Evolutionary conservation across 2,329 filamentous ascomycete genomes (phyloP).

Genomic region (Calonectria ilicicola): DNA sequence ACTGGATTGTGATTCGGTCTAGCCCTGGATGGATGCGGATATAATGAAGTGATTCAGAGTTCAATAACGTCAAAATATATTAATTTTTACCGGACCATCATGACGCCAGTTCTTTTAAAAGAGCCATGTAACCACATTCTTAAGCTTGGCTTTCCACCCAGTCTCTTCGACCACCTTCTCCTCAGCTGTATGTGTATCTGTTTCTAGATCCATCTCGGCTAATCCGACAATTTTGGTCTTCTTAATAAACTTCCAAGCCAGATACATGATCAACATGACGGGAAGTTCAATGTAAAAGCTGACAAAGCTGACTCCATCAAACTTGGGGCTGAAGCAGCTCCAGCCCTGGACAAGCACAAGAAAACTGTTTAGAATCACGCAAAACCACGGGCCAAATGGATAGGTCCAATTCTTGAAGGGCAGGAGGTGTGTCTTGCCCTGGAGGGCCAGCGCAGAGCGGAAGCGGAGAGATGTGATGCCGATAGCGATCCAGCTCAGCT

Average conservation of each 20-base stretch:
- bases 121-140: slow-evolving; percentile 47
- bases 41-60: background rate
- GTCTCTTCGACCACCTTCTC: slow-evolving; percentile 39
- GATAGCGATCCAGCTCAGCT: slow-evolving; percentile 75
- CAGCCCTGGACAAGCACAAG: slow-evolving; percentile 74
- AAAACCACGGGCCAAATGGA: slow-evolving; percentile 69
- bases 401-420: slow-evolving; percentile 78
- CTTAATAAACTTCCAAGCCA: slow-evolving; percentile 79
- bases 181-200: slow-evolving; percentile 68
- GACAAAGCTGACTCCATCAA: slow-evolving; percentile 70
- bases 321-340: slow-evolving; percentile 70
- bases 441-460: slow-evolving; percentile 65
- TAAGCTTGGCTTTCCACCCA: slow-evolving; percentile 61
- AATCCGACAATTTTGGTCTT: slow-evolving; percentile 68
- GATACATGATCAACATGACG: slow-evolving; percentile 71
- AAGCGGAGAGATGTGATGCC: slow-evolving; percentile 75
- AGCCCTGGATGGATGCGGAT: too few relatives aligned
- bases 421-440: slow-evolving; percentile 70
- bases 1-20: too few relatives aligned
- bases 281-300: slow-evolving; percentile 74
- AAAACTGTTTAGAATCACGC: slow-evolving; percentile 67
- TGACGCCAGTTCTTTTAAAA: slow-evolving; percentile 36
- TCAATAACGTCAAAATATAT: background rate
- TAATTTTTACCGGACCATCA: background rate
- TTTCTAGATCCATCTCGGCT: slow-evolving; percentile 72